Evolutionary conservation across 1,284 basidiomycete genomes (phyloP), one percentile per base, ranked within the genome.

Genomic region (Amylostereum areolatum): DNA sequence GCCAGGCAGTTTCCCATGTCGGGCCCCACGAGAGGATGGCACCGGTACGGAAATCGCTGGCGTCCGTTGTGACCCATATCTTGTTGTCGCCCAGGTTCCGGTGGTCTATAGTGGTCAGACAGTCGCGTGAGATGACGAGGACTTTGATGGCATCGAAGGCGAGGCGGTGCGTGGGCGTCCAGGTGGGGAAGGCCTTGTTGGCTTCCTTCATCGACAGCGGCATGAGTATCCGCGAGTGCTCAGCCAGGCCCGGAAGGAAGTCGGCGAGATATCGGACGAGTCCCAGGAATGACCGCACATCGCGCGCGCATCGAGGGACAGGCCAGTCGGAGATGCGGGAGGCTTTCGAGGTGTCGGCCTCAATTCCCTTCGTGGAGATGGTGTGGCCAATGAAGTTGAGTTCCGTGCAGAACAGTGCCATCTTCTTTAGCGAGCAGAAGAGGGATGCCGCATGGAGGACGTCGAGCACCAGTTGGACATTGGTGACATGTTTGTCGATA

Each of bases 111-210:
- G 53, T 59, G 0, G 66, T 67, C 5, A 65, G 51, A 51, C 62
- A 64, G 2, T 62, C 60, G 0, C 44, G 43, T 40, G 51, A 53
- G 1, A 49, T 47, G 1, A 65, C 65, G 0, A 74, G 51, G 0
- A 9, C 0, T 45, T 75, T 74, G 36, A 77, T 69, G 0, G 54
- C 56, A 0, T 72, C 53, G 44, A 77, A 75, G 0, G 69, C 68
- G 0, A 2, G 0, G 31, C 69, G 64, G 45, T 70, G 60, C 3
- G 50, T 46, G 0, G 30, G 0, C 0, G 55, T 60, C 71, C 70
- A 74, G 0, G 5, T 9, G 0, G 68, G 68, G 31, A 66, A 69
- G 0, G 29, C 2, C 3, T 47, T 46, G 6, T 68, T 55, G 3
- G 30, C 42, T 5, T 57, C 59, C 28, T 61, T 66, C 0, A 47